These are phyloP conservation scores for Microbotryum violaceum DNA, from an alignment of 1,284 basidiomycete genomes.

Conservation along the genomic window DNA sequence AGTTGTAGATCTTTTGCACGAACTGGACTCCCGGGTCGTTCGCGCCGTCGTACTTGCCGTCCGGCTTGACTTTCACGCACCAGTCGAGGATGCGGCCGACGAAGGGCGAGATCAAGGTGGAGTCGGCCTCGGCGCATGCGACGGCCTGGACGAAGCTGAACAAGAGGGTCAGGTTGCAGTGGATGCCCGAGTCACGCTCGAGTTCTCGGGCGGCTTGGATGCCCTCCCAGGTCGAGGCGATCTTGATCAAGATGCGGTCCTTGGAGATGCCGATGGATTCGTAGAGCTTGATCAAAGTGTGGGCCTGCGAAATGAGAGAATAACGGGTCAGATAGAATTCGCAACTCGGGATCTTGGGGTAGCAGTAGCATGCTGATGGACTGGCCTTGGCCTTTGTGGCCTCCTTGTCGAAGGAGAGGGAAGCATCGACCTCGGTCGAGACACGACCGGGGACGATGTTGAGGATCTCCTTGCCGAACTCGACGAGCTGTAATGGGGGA, in stretches of 20 bases:
- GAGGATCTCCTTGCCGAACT: slow-evolving; percentile 94
- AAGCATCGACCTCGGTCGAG: slow-evolving; percentile 97
- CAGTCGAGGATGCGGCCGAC: slow-evolving; percentile 91
- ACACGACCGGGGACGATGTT: slow-evolving; percentile 95
- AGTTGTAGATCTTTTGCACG: slow-evolving; percentile 95
- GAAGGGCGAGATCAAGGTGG: slow-evolving; percentile 98
- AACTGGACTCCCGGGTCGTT: slow-evolving; percentile 95
- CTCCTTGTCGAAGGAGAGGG: slow-evolving; percentile 91
- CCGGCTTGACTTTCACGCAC: slow-evolving; percentile 80
- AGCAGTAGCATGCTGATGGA: background rate
- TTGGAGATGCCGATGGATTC: slow-evolving; percentile 80
- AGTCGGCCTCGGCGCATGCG: slow-evolving; percentile 94
- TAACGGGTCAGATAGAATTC: slow-evolving; percentile 16
- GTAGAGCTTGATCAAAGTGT: slow-evolving; percentile 90
- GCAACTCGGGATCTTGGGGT: slow-evolving; percentile 1
- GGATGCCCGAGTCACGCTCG: slow-evolving; percentile 84
- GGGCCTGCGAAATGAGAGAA: slow-evolving; percentile 52
- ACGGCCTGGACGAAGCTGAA: slow-evolving; percentile 98
- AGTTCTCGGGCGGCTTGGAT: slow-evolving; percentile 97
- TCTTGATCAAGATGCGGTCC: slow-evolving; percentile 95
- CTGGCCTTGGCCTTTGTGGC: slow-evolving; percentile 74
- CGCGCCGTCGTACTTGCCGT: slow-evolving; percentile 74
- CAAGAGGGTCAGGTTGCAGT: slow-evolving; percentile 96
- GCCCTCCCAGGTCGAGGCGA: slow-evolving; percentile 98
- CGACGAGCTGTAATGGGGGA: slow-evolving; percentile 60